A percentile compares a stretch with the other conserved stretches of the same genome.
phyloP scores from a whole-genome alignment of 371 early-diverging fungal species.

The Capniomyces stellatus region DNA sequence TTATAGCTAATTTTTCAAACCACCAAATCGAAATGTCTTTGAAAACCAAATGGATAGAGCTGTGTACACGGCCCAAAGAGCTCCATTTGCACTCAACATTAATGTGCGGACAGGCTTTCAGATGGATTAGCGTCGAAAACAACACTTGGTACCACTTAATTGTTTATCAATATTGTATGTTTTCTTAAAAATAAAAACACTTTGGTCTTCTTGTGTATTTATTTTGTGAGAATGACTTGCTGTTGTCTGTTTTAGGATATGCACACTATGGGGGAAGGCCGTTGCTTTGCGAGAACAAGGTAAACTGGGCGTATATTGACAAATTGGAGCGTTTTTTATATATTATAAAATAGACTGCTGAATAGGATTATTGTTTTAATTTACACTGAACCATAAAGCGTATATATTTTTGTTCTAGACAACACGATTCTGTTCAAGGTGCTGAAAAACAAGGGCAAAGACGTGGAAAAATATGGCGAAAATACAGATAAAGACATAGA shows the following conservation, averaged over 20 bases:
- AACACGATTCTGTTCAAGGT: constrained; percentile 5
- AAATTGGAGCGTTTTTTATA: constrained; percentile 23
- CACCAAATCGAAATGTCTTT: no score
- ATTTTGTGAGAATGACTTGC: constrained; percentile 7
- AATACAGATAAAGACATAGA: neutral
- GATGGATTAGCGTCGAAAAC: constrained; percentile 42
- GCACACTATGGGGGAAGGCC: neutral
- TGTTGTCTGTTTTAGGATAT: constrained; percentile 8
- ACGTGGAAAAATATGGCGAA: neutral
- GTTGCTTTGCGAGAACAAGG: neutral
- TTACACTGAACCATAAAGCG: no score
- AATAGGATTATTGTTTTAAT: no score
- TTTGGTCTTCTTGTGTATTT: constrained; percentile 7
- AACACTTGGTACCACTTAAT: constrained; percentile 19
- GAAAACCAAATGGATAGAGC: constrained; percentile 53
- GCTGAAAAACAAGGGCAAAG: neutral
- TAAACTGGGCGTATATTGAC: constrained; percentile 1
- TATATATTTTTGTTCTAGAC: constrained; percentile 6
- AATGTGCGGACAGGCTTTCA: constrained; percentile 75
- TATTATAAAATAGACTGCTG: no score
- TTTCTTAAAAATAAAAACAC: no score
- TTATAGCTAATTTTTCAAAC: no score
- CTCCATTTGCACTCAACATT: constrained; percentile 56
- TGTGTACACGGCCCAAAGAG: constrained; percentile 39
- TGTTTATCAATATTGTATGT: constrained; percentile 8